Percentiles rank a stretch among this genome's conserved stretches.
phyloP scores from a whole-genome alignment of 2,329 filamentous ascomycete species.

The Colletotrichum sojae region DNA sequence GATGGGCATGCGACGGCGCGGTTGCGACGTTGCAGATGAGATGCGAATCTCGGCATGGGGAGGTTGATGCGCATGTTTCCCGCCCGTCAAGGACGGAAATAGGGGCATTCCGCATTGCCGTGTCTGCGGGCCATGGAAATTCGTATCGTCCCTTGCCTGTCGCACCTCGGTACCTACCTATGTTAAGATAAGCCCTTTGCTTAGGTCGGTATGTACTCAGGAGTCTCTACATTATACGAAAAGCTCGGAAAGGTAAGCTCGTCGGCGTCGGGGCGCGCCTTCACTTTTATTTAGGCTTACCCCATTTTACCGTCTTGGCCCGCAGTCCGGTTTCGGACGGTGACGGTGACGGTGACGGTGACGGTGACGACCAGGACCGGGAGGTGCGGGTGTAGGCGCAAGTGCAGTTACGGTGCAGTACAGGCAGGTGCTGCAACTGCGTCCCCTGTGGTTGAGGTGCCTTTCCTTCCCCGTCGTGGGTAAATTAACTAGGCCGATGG shows the following conservation, averaged over 20 bases:
- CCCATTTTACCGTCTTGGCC: not conserved
- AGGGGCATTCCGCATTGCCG: not conserved
- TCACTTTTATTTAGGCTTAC: conserved; percentile 3
- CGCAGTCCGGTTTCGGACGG: conserved; percentile 9
- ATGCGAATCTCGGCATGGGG: no score
- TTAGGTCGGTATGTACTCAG: no score
- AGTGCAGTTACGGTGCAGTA: not conserved
- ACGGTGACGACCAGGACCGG: conserved; percentile 10
- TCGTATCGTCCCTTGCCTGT: no score
- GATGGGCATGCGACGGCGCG: not conserved
- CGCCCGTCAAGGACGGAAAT: no score
- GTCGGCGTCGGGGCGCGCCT: not conserved
- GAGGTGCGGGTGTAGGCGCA: conserved; percentile 18
- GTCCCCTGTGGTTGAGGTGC: not conserved
- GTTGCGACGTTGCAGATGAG: not conserved
- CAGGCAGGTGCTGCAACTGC: not conserved
- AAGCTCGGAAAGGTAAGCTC: not conserved
- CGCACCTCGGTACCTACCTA: no score
- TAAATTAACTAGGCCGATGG: not conserved
- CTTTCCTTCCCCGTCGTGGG: not conserved
- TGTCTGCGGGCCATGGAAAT: not conserved
- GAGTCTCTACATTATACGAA: not conserved
- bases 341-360: not conserved
- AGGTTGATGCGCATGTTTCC: no score
- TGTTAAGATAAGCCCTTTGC: no score